Base-by-base conservation (phyloP, 1,139 yeast species). In the Sugiyamaella japonica region DNA sequence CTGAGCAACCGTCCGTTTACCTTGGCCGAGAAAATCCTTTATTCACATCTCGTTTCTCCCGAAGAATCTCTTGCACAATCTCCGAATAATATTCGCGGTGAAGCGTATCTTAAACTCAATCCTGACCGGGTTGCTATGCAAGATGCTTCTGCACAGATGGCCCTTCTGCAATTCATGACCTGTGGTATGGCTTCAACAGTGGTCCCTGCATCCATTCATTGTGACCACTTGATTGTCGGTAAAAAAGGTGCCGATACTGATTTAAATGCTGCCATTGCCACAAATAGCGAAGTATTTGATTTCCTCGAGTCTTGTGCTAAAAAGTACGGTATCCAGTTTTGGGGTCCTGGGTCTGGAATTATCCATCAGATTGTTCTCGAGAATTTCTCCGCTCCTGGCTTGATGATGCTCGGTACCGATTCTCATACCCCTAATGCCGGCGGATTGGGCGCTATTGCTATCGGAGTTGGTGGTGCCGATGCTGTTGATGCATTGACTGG, bases 51-150 rank as follows among this genome's bases (percentile, higher is more conserved):
- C 66, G 88, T 83, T 47, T 76, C 89, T 67, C 96, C 97, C 7
- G 93, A 87, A 66, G 97, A 89, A 61, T 78, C 86, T 41, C 76
- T 89, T 55, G 76, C 81, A 1, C 73, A 82, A 8, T 68, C 76
- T 48, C 53, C 57, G 15, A 51, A 49, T 17, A 78, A 83, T 57
- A 81, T 91, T 61, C 81, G 99, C 66, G 99, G 99, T 51, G 71
- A 81, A 58, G 82, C 88, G 57, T 93, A 93, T 70, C 81, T 93
- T 69, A 93, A 93, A 76, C 79, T 93, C 64, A 81, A 85, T 68
- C 99, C 99, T n/a, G 99, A 93, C 70, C 81, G 99, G 66, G 99
- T 93, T 17, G 99, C 99, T 25, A 91, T 91, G 97, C 99, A 93
- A 76, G 99, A 93, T 75, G 99, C 99, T 1, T 87, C 96, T 23